These are phyloP conservation scores for Entelexis paramagnoliae DNA, from an alignment of 1,139 yeast genomes.

Conservation along the genomic window DNA sequence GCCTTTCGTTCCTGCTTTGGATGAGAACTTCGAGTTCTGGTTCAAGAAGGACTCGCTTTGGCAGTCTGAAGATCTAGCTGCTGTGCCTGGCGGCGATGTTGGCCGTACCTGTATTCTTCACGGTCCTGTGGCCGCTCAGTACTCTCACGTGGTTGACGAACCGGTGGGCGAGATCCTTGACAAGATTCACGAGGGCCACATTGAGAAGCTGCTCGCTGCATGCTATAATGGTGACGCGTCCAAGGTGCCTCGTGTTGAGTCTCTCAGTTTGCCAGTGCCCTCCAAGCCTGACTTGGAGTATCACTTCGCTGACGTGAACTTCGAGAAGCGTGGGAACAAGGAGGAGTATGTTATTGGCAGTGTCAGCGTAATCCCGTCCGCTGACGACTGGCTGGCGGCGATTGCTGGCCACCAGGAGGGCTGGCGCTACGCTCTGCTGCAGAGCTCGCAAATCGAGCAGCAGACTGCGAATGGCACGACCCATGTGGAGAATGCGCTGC, in stretches of 20 bases:
- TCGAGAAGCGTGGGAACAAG: conserved; percentile 13
- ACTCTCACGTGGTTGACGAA: conserved; percentile 74
- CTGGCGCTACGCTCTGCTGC: conserved; percentile 89
- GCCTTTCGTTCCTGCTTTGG: conserved; percentile 92
- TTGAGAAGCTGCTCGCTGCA: conserved; percentile 53
- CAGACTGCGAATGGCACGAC: conserved; percentile 53
- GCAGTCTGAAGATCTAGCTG: conserved; percentile 97
- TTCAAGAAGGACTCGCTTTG: conserved; percentile 97
- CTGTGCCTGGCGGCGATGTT: conserved; percentile 92
- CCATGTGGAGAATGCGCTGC: conserved; percentile 69
- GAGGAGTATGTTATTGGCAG: conserved; percentile 14
- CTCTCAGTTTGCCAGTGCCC: conserved; percentile 49
- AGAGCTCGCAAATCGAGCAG: conserved; percentile 60
- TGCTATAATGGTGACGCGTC: conserved; percentile 60
- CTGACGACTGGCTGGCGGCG: conserved; percentile 58
- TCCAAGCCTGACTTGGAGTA: conserved; percentile 30
- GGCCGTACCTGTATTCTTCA: conserved; percentile 96
- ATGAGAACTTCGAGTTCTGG: conserved; percentile 87
- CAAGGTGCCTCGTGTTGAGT: conserved; percentile 76
- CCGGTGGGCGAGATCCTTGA: conserved; percentile 89
- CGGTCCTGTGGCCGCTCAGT: conserved; percentile 97
- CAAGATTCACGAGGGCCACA: conserved; percentile 81
- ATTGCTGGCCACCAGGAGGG: conserved; percentile 69
- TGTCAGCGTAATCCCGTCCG: conserved; percentile 28
- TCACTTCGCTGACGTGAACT: conserved; percentile 25